These are phyloP conservation scores for Blumeria hordei DNA, from an alignment of 2,329 filamentous ascomycete genomes.

Conservation along the genomic window DNA sequence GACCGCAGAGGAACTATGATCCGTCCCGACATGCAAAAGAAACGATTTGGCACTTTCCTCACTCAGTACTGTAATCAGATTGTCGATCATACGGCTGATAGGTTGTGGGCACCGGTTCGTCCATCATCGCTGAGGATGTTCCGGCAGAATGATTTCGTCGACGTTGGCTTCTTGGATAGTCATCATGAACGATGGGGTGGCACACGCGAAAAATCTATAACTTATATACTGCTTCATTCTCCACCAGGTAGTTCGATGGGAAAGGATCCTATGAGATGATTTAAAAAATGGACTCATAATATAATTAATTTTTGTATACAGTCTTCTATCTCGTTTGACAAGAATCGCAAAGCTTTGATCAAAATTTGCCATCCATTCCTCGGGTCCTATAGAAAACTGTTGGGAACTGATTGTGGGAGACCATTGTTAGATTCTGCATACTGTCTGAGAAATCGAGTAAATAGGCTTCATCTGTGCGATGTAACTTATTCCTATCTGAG, in stretches of 20 bases:
- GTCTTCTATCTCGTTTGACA: no score
- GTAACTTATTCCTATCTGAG: no score
- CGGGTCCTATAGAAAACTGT: no score
- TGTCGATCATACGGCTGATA: background rate
- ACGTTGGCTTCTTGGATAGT: background rate
- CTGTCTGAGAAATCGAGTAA: no score
- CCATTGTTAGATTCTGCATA: no score
- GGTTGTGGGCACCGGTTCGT: background rate
- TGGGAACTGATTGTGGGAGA: no score
- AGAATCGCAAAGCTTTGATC: no score
- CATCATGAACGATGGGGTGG: constrained; percentile 2
- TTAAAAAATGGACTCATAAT: no score
- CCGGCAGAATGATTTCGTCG: background rate
- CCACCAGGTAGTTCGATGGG: background rate
- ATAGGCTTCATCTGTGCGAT: no score
- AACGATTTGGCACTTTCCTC: constrained; percentile 1
- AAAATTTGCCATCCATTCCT: no score
- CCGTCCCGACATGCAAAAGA: constrained; percentile 1
- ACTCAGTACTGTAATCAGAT: background rate
- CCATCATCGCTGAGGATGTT: constrained; percentile 1
- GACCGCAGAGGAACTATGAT: constrained; percentile 1
- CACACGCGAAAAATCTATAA: background rate
- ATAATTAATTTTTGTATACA: no score
- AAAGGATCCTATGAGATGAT: no score
- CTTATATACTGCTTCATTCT: background rate